Evolutionary conservation across 345 rosid genomes (phyloP).

Genomic region (Corchorus capsularis): DNA sequence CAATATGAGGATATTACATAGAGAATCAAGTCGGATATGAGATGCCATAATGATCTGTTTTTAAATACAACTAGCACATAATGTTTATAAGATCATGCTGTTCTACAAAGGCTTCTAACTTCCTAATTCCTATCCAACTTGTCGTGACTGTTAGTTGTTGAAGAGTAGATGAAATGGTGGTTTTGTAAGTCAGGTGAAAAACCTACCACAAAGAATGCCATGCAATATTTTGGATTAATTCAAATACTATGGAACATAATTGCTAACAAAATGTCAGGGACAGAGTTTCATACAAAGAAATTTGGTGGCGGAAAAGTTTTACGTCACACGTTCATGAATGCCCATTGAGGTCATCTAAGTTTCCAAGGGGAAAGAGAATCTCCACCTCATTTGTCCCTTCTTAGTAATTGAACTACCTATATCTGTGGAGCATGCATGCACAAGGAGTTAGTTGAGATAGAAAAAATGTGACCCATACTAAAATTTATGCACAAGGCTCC

Average conservation of each 20-base stretch:
- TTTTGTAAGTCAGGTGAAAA: slow-evolving; percentile 6
- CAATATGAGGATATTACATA: background rate
- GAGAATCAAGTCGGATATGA: slow-evolving; percentile 4
- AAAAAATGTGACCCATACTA: background rate
- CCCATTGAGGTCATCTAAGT: slow-evolving; percentile 23
- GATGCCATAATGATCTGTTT: background rate
- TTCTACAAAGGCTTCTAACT: background rate
- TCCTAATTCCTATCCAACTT: background rate
- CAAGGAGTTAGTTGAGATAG: slow-evolving; percentile 10
- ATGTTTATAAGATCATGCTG: background rate
- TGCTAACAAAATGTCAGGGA: background rate
- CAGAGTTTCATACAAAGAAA: background rate
- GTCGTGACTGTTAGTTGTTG: slow-evolving; percentile 12
- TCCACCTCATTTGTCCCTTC: slow-evolving; percentile 25
- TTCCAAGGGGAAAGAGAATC: background rate
- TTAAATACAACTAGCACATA: background rate
- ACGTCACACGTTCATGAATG: slow-evolving; percentile 35
- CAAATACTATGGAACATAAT: background rate
- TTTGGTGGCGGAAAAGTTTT: background rate
- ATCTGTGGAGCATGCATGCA: background rate
- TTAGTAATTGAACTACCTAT: slow-evolving; percentile 24
- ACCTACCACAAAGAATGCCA: background rate
- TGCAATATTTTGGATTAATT: background rate
- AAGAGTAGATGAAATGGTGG: slow-evolving; percentile 22
- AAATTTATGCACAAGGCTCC: background rate